Conservation (phyloP, 192 early-diverging fungal genomes). For the Globomyces pollinis-pini region DNA sequence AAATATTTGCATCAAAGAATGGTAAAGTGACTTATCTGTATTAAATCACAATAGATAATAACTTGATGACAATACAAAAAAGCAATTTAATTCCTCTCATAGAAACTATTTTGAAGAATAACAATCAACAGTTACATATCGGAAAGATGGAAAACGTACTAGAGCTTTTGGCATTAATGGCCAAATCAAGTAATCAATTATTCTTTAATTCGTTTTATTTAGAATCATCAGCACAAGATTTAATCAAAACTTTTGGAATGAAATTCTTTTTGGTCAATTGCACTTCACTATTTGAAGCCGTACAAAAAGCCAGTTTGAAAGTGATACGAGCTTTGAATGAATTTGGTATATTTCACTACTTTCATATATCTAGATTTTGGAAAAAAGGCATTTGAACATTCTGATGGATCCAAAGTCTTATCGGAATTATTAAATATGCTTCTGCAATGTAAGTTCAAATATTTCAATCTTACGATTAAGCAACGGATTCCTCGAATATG, state of each 20-base stretch:
- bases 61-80: conserved; percentile 30
- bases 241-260: conserved; percentile 14
- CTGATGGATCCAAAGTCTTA: conserved; percentile 29
- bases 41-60: conserved; percentile 21
- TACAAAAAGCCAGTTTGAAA: conserved; percentile 27
- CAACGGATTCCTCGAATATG: conserved; percentile 15
- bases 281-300: conserved; percentile 14
- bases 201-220: too few relatives aligned
- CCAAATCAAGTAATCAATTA: too few relatives aligned
- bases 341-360: neutral
- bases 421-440: conserved; percentile 26
- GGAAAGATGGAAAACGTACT: conserved; percentile 12
- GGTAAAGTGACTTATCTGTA: too few relatives aligned
- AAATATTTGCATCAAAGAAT: conserved; percentile 26
- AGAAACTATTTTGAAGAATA: neutral
- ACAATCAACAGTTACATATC: neutral
- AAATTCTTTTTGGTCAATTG: neutral
- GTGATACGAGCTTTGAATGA: conserved; percentile 31
- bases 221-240: neutral
- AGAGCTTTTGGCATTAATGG: conserved; percentile 12
- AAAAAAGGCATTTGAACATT: conserved; percentile 25
- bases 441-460: conserved; percentile 15
- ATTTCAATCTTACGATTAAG: neutral
- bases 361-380: conserved; percentile 19
- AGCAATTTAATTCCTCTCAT: conserved; percentile 7